Percentiles rank a stretch among this genome's conserved stretches.
phyloP scores from a whole-genome alignment of 2,329 filamentous ascomycete genomes.

The Aureobasidium sp. region DNA sequence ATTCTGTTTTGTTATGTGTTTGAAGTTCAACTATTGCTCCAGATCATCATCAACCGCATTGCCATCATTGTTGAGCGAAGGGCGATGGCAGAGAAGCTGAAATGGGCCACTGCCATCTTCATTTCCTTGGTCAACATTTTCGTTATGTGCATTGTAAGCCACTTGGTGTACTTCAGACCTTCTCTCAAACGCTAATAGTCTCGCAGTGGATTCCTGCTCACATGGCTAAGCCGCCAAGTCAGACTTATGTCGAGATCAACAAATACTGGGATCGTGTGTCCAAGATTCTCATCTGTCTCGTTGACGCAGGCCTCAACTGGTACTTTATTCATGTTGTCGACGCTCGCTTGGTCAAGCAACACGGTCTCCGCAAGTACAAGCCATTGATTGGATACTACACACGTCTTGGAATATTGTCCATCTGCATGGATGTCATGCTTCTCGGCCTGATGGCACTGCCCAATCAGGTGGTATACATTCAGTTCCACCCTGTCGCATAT shows the following conservation, averaged over 20 bases:
- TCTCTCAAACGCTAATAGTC: neutral
- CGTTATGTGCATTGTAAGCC: slow-evolving; percentile 18
- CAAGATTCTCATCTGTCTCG: slow-evolving; percentile 29
- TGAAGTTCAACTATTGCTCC: slow-evolving; percentile 19
- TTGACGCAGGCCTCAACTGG: slow-evolving; percentile 30
- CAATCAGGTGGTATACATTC: slow-evolving; percentile 31
- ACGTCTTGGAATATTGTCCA: slow-evolving; percentile 40
- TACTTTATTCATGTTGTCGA: slow-evolving; percentile 38
- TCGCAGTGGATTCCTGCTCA: slow-evolving; percentile 30
- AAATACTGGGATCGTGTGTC: slow-evolving; percentile 31
- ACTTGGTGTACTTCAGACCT: neutral
- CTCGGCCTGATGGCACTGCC: slow-evolving; percentile 9
- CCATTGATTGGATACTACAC: slow-evolving; percentile 43
- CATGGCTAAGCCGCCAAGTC: slow-evolving; percentile 22
- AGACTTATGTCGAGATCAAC: slow-evolving; percentile 26
- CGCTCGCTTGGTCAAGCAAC: slow-evolving; percentile 35
- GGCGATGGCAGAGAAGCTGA: slow-evolving; percentile 23
- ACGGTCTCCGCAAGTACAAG: slow-evolving; percentile 44
- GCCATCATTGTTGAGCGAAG: slow-evolving; percentile 20
- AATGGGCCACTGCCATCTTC: slow-evolving; percentile 28
- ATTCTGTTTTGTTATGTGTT: slow-evolving; percentile 13
- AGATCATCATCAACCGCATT: slow-evolving; percentile 31
- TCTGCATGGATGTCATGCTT: slow-evolving; percentile 38
- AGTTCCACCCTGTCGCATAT: slow-evolving; percentile 35
- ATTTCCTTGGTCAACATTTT: slow-evolving; percentile 28